These are phyloP conservation scores for Nothophaeocryptopus gaeumannii DNA, from an alignment of 2,329 filamentous ascomycete species.

Conservation along the genomic window DNA sequence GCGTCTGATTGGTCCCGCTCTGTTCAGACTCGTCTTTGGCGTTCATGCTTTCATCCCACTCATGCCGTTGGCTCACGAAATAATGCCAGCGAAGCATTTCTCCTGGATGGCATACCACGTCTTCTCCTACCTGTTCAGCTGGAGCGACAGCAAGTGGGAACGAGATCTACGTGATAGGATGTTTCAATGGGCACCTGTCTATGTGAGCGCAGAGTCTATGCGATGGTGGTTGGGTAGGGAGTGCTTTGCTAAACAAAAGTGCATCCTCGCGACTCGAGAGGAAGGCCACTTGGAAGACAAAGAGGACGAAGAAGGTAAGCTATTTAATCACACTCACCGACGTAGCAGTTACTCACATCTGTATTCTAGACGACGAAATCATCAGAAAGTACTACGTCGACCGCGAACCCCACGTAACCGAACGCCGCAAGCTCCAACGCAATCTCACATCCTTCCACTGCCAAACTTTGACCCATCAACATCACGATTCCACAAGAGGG, in stretches of 20 bases:
- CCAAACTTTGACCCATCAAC: constrained; percentile 29
- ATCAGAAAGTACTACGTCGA: constrained; percentile 37
- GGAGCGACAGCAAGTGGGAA: constrained; percentile 84
- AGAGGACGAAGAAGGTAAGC: constrained; percentile 40
- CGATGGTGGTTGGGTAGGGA: constrained; percentile 91
- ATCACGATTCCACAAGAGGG: constrained; percentile 34
- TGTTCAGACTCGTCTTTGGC: constrained; percentile 82
- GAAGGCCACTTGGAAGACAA: constrained; percentile 61
- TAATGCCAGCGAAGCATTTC: constrained; percentile 66
- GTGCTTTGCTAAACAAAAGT: constrained; percentile 81
- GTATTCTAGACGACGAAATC: constrained; percentile 38
- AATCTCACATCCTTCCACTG: constrained; percentile 33
- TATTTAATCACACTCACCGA: background rate
- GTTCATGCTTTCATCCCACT: constrained; percentile 91
- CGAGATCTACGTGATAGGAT: constrained; percentile 72
- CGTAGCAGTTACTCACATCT: too few species aligned
- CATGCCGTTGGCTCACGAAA: constrained; percentile 79
- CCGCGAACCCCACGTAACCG: constrained; percentile 27
- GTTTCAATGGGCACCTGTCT: constrained; percentile 90
- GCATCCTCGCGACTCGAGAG: constrained; percentile 77
- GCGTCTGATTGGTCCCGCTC: constrained; percentile 68
- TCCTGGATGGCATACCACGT: constrained; percentile 82
- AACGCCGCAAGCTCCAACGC: constrained; percentile 29
- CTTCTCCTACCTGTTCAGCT: constrained; percentile 85
- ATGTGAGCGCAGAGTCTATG: constrained; percentile 87